These are phyloP conservation scores for Pugionium dolabratum DNA, from an alignment of 345 rosid species.

Conservation along the genomic window DNA sequence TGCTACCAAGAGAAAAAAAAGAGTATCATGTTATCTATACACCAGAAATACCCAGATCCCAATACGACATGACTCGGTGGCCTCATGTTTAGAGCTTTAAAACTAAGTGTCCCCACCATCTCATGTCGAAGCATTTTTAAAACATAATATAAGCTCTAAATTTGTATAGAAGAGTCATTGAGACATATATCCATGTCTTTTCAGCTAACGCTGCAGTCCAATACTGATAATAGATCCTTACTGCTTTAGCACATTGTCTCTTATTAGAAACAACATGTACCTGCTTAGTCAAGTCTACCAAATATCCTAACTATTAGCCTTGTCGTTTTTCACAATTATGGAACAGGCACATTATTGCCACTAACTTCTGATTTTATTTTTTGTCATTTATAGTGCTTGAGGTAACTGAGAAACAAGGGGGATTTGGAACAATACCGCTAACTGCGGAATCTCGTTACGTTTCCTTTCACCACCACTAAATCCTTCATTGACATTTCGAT, in stretches of 20 bases:
- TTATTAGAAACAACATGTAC: neutral
- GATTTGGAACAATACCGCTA: slow-evolving; percentile 58
- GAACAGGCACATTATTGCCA: slow-evolving; percentile 1
- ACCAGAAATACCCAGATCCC: neutral
- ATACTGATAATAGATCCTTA: slow-evolving; percentile 4
- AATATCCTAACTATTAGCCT: slow-evolving; percentile 4
- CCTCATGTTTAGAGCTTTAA: slow-evolving; percentile 2
- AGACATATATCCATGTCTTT: neutral
- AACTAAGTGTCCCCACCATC: neutral
- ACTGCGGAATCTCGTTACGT: slow-evolving; percentile 92
- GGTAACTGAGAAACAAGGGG: slow-evolving; percentile 8
- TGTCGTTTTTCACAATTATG: neutral
- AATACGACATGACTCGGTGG: neutral
- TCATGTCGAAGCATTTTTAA: neutral
- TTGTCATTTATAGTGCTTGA: slow-evolving; percentile 9
- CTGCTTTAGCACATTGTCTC: neutral
- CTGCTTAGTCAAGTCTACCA: neutral
- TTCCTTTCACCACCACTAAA: slow-evolving; percentile 99
- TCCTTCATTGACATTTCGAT: slow-evolving; percentile 98
- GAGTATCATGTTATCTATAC: neutral
- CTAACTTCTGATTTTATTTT: slow-evolving; percentile 7
- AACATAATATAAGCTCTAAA: too few species aligned
- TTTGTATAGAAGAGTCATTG: neutral
- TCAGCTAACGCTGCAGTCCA: slow-evolving; percentile 13
- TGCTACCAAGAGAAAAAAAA: neutral